Conservation (phyloP, 1,284 basidiomycete genomes). For the Naganishia cerealis region DNA sequence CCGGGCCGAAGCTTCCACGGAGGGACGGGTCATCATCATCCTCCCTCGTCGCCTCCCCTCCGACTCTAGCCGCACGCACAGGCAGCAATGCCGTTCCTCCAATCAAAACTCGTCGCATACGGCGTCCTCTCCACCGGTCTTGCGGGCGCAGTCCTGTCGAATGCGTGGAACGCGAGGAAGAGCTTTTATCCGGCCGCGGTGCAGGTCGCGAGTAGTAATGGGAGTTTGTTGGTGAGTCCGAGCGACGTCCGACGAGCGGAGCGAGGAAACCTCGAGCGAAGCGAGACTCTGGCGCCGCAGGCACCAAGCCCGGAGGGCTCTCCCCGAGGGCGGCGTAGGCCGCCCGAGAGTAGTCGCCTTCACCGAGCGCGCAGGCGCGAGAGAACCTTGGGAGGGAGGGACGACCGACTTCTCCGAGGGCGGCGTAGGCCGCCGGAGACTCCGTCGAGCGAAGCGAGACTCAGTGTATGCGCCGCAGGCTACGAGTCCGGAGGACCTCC, state of each 20-base stretch:
- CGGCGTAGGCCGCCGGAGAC: too few species aligned
- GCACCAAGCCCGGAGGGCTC: too few species aligned
- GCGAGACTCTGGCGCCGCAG: background rate
- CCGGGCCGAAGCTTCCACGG: too few species aligned
- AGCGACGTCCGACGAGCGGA: background rate
- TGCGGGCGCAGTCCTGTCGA: conserved; percentile 68
- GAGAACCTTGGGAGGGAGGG: too few species aligned
- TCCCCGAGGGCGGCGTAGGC: too few species aligned
- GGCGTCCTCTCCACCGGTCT: conserved; percentile 67
- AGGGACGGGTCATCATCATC: background rate
- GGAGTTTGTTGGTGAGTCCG: conserved; percentile 74
- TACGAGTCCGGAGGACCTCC: background rate
- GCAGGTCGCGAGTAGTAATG: conserved; percentile 85
- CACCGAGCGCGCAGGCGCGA: too few species aligned
- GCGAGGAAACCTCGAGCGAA: background rate
- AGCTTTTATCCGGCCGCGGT: conserved; percentile 91
- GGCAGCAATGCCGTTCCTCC: conserved; percentile 18
- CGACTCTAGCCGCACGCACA: background rate
- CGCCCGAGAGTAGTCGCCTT: too few species aligned
- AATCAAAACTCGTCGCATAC: conserved; percentile 63
- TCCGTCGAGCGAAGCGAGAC: too few species aligned
- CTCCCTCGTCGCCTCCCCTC: background rate
- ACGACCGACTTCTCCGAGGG: too few species aligned
- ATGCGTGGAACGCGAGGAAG: conserved; percentile 72
- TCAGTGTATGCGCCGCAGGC: too few species aligned